phyloP scores from a whole-genome alignment of 202 grass and related monocot species.

The Saccharum hybrid region DNA sequence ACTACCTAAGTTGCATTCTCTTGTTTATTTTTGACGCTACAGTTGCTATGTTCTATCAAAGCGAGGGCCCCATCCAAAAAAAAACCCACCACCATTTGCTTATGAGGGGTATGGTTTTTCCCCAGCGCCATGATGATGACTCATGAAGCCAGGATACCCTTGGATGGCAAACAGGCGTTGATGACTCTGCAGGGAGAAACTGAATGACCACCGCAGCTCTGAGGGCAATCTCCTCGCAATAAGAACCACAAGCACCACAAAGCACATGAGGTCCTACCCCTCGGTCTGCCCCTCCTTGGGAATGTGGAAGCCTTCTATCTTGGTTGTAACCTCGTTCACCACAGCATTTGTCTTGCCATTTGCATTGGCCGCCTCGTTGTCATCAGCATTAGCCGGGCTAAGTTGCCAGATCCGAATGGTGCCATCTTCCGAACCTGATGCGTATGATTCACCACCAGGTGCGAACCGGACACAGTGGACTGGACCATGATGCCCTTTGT shows the following conservation, averaged over 20 bases:
- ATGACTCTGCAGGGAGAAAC: background rate
- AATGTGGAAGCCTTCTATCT: conserved; percentile 83
- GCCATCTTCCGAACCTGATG: conserved; percentile 95
- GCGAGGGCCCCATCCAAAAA: conserved; percentile 39
- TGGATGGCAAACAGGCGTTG: conserved; percentile 15
- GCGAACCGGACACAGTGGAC: conserved; percentile 95
- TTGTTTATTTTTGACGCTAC: conserved; percentile 52
- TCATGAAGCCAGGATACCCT: conserved; percentile 18
- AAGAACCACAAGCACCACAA: conserved; percentile 25
- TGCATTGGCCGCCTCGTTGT: conserved; percentile 47
- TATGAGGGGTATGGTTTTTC: background rate
- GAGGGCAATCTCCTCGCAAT: conserved; percentile 28
- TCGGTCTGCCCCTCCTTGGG: conserved; percentile 65
- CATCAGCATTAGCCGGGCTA: conserved; percentile 59
- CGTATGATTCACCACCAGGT: conserved; percentile 86
- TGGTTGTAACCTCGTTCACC: conserved; percentile 64
- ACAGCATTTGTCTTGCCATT: conserved; percentile 64
- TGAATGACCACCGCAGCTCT: background rate
- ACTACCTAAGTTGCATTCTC: conserved; percentile 27
- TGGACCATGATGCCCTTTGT: conserved; percentile 97
- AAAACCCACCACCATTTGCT: conserved; percentile 41
- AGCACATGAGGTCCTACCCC: conserved; percentile 43
- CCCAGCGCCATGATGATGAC: conserved; percentile 11
- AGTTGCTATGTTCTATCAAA: conserved; percentile 40
- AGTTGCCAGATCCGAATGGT: conserved; percentile 95